phyloP scores from a whole-genome alignment of 306 rosid species.

The Arachis stenosperma region DNA sequence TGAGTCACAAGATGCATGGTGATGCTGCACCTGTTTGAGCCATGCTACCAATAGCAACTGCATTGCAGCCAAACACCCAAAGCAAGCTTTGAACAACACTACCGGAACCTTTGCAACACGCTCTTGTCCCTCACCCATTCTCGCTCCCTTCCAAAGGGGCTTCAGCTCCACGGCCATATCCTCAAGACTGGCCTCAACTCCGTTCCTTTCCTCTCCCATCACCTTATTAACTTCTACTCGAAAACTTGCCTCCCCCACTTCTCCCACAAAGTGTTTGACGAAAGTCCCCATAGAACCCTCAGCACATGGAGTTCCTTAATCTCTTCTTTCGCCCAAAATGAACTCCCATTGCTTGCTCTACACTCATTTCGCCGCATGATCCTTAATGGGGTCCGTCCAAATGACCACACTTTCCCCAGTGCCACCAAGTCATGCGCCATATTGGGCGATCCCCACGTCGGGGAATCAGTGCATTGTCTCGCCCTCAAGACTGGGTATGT shows the following conservation, averaged over 20 bases:
- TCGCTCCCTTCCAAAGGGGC: slow-evolving; percentile 65
- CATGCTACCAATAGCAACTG: too few species aligned
- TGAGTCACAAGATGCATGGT: too few species aligned
- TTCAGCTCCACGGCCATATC: slow-evolving; percentile 75
- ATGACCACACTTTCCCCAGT: slow-evolving; percentile 73
- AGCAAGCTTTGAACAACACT: slow-evolving; percentile 45
- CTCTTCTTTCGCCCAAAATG: slow-evolving; percentile 78
- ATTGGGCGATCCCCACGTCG: slow-evolving; percentile 50
- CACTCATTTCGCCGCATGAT: slow-evolving; percentile 71
- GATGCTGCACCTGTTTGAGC: too few species aligned
- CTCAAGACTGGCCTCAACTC: slow-evolving; percentile 63
- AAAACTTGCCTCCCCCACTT: slow-evolving; percentile 62
- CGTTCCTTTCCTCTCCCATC: slow-evolving; percentile 67
- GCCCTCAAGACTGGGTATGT: slow-evolving; percentile 60
- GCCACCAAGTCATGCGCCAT: slow-evolving; percentile 71
- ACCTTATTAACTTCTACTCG: slow-evolving; percentile 81
- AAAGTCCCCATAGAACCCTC: slow-evolving; percentile 48
- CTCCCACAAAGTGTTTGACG: slow-evolving; percentile 56
- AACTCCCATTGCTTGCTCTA: slow-evolving; percentile 64
- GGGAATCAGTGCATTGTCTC: slow-evolving; percentile 56
- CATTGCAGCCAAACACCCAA: background rate
- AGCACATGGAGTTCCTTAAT: slow-evolving; percentile 87
- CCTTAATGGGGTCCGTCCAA: slow-evolving; percentile 46
- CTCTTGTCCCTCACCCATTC: slow-evolving; percentile 66
- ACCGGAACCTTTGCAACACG: slow-evolving; percentile 54